Evolutionary conservation across 2,329 filamentous ascomycete species (phyloP).

Genomic region (Aspergillus terreus): DNA sequence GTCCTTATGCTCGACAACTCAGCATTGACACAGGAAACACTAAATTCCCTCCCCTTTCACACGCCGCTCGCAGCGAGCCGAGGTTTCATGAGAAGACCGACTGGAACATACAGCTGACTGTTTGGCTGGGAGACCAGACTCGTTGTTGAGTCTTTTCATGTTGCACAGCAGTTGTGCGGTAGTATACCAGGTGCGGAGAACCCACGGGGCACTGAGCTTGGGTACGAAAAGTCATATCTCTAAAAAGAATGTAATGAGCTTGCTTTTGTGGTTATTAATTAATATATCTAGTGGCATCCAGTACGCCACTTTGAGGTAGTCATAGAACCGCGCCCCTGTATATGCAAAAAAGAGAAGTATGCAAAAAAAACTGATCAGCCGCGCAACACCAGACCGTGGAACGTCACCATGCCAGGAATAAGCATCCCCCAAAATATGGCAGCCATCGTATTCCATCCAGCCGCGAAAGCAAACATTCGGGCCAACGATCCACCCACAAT

Average conservation of each 20-base stretch:
- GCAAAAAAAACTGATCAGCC: neutral
- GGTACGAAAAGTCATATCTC: neutral
- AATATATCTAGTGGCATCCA: no score
- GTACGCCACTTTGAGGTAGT: no score
- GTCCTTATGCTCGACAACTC: no score
- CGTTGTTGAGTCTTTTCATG: no score
- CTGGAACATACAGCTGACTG: constrained; percentile 38
- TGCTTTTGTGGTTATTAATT: no score
- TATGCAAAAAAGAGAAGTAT: neutral
- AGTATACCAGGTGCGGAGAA: no score
- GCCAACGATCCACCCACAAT: constrained; percentile 21
- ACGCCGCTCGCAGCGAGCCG: no score
- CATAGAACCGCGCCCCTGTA: neutral
- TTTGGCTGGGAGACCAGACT: constrained; percentile 42
- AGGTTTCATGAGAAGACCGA: constrained; percentile 10
- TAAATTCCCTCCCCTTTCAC: no score
- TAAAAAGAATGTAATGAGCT: no score
- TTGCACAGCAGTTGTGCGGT: no score
- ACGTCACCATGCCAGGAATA: constrained; percentile 11
- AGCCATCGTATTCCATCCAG: constrained; percentile 13
- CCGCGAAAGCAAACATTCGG: constrained; percentile 11
- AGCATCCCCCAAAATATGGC: constrained; percentile 16
- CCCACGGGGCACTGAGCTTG: no score
- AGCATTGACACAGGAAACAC: no score
- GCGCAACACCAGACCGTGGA: constrained; percentile 17